phyloP scores from a whole-genome alignment of 2,329 filamentous ascomycete genomes.

The Fusarium piperis region DNA sequence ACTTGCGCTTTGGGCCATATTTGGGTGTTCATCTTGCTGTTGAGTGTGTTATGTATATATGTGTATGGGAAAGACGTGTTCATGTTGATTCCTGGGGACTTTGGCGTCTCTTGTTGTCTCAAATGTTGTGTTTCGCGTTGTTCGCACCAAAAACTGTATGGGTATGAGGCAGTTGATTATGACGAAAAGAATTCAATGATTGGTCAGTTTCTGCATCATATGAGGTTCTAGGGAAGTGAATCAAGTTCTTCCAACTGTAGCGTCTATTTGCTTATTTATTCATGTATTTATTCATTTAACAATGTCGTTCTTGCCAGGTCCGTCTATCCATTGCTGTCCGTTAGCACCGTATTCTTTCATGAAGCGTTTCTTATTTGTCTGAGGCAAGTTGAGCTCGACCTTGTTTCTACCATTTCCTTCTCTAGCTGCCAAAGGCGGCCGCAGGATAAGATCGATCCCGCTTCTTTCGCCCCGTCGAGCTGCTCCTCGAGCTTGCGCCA shows the following conservation, averaged over 20 bases:
- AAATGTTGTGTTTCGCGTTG: background rate
- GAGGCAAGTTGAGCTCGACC: background rate
- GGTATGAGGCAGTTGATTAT: conserved; percentile 14
- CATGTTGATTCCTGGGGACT: conserved; percentile 15
- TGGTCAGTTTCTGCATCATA: background rate
- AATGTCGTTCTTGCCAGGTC: background rate
- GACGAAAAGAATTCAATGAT: conserved; percentile 15
- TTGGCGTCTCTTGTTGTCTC: conserved; percentile 25
- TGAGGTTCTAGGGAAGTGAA: background rate
- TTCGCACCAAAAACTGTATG: conserved; percentile 24
- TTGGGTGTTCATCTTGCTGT: conserved; percentile 6
- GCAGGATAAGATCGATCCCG: conserved; percentile 69
- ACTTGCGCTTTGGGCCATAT: background rate
- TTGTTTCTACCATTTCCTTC: background rate
- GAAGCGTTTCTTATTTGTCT: conserved; percentile 8
- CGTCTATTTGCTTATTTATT: background rate
- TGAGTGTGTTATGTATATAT: conserved; percentile 26
- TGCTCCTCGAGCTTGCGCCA: conserved; percentile 64
- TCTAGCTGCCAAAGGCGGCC: conserved; percentile 65
- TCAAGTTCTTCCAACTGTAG: background rate
- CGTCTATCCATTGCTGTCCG: conserved; percentile 3
- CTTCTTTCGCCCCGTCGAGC: conserved; percentile 64
- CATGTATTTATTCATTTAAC: background rate
- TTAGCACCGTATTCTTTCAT: conserved; percentile 13
- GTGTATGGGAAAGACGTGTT: conserved; percentile 23